phyloP scores from a whole-genome alignment of 1,284 basidiomycete genomes.

The Microbotryomycetes sp. region DNA sequence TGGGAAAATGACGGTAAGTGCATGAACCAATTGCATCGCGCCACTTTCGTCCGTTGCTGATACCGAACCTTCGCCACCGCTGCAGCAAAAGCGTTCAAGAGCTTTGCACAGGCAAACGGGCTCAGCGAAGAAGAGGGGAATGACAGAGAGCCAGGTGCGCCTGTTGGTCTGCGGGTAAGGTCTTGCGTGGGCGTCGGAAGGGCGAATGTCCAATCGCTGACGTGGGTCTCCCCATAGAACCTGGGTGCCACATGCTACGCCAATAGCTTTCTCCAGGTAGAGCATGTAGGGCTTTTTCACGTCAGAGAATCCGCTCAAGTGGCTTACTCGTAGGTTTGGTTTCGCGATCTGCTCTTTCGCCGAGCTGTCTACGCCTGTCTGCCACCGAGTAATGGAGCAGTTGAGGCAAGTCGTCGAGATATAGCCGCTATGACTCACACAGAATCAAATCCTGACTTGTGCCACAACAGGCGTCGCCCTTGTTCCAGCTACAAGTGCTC shows the following conservation, averaged over 20 bases:
- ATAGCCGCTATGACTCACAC: neutral
- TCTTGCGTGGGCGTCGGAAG: too few relatives aligned
- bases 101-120: constrained; percentile 51
- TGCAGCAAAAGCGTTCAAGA: constrained; percentile 49
- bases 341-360: constrained; percentile 57
- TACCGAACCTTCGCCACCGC: neutral
- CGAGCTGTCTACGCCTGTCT: constrained; percentile 53
- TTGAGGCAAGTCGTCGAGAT: constrained; percentile 46
- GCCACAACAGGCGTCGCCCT: constrained; percentile 34
- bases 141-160: constrained; percentile 51
- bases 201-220: neutral
- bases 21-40: neutral
- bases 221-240: constrained; percentile 50
- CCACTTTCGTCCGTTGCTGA: neutral
- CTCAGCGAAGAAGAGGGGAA: constrained; percentile 52
- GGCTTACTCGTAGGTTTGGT: constrained; percentile 56
- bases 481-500: constrained; percentile 46
- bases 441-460: neutral
- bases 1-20: constrained; percentile 57
- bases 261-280: constrained; percentile 79
- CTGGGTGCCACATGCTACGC: constrained; percentile 69
- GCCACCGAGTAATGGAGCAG: constrained; percentile 48
- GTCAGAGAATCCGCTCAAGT: too few relatives aligned
- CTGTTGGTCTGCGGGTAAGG: constrained; percentile 68
- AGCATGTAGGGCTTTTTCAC: too few relatives aligned